Evolutionary conservation across 148 eudicot genomes (phyloP), one percentile per base, ranked within the genome.

Genomic region (Camellia japonica): DNA sequence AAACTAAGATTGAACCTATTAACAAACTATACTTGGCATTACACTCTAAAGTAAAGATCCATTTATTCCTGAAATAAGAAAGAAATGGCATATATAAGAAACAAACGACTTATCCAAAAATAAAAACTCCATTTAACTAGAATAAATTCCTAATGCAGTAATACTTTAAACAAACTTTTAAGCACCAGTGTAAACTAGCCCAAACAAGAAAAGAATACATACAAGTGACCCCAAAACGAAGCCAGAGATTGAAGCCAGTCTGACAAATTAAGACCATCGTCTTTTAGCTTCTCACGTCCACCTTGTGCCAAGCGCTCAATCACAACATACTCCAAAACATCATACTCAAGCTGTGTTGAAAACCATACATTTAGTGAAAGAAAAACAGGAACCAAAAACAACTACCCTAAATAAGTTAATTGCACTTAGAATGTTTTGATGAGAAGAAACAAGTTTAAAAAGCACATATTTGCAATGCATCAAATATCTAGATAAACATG

Each of bases 181-280:
- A 49, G 61, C 68, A 47, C 62, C 55, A 69, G 52, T 20, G 41
- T n/a, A 77, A 9, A 30, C 16, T 74, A 38, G 38, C 46, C 6
- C 49, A 51, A 75, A 46, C 54, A 59, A 76, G 71, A 75, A 65
- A 80, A 77, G 15, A 81, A 59, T 68, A 88, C 99, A 77, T 94
- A 97, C 99, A 97, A 83, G 88, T 94, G 99, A 79, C 99, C 99
- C 99, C 99, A 97, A 87, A 97, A 97, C 61, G 97, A 94, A 66
- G 99, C 99, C 87, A 97, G 81, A n/a, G 95, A 97, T 82, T 94
- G 98, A 81, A 97, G 98, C 99, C 99, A 97, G 78, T 97, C 98
- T 51, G 99, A 94, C 89, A 97, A 87, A 88, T 97, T 97, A 78
- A 97, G 90, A 75, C 98, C 99, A 72, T 97, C 98, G 67, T 94